Conservation (phyloP, 1,284 basidiomycete species). For the Phylloporus sp. region DNA sequence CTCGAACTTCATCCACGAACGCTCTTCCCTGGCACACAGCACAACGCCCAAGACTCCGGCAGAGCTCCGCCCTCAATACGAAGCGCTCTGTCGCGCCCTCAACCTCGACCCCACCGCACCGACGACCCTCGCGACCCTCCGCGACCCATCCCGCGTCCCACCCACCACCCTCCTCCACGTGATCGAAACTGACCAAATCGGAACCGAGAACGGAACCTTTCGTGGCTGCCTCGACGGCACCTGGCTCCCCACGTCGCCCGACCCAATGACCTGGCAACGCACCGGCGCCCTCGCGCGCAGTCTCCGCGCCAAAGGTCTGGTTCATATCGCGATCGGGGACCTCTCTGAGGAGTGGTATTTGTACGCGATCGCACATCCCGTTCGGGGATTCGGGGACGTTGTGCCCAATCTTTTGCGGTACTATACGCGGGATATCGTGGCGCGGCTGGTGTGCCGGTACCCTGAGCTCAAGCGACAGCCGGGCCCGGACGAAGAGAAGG, state of each 20-base stretch:
- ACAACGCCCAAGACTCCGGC: too few relatives aligned
- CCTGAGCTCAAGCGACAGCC: slow-evolving; percentile 39
- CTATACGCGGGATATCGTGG: slow-evolving; percentile 53
- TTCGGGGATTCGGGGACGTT: slow-evolving; percentile 53
- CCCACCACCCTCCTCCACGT: slow-evolving; percentile 48
- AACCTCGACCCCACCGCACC: slow-evolving; percentile 55
- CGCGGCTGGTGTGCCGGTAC: slow-evolving; percentile 53
- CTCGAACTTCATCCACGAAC: too few relatives aligned
- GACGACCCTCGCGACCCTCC: slow-evolving; percentile 51
- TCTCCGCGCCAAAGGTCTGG: slow-evolving; percentile 57
- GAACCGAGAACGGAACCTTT: slow-evolving; percentile 62
- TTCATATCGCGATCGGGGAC: slow-evolving; percentile 66
- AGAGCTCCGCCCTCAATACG: slow-evolving; percentile 39
- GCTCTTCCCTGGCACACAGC: too few relatives aligned
- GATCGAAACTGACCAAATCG: slow-evolving; percentile 60
- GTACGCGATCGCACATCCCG: slow-evolving; percentile 70
- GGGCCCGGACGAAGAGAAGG: too few relatives aligned
- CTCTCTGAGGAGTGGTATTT: slow-evolving; percentile 79
- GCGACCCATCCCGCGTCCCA: slow-evolving; percentile 26
- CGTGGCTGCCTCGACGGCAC: slow-evolving; percentile 62
- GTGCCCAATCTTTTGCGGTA: slow-evolving; percentile 65
- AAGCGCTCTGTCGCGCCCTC: slow-evolving; percentile 59
- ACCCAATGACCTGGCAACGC: slow-evolving; percentile 73
- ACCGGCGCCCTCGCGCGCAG: slow-evolving; percentile 58
- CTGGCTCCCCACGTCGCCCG: slow-evolving; percentile 53